Conservation (phyloP, 495 filamentous ascomycete species). For the Neurospora tetrasperma region DNA sequence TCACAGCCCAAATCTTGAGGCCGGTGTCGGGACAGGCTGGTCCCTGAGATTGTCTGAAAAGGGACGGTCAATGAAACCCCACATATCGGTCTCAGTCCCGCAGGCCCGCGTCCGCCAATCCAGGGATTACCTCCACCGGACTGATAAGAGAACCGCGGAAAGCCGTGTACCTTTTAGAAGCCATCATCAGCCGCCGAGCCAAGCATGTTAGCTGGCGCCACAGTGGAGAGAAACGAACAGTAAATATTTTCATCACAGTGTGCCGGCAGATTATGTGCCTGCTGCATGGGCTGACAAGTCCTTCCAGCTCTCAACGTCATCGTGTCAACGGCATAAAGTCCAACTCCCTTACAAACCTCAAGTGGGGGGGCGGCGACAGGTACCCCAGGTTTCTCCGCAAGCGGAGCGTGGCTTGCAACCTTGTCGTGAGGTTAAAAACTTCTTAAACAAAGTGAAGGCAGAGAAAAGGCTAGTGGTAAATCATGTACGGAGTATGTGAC, state of each 20-base stretch:
- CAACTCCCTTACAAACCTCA: background rate
- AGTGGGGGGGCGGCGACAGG: background rate
- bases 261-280: background rate
- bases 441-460: background rate
- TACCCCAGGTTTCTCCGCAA: background rate
- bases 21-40: constrained; percentile 17
- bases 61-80: constrained; percentile 2
- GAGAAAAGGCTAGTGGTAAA: background rate
- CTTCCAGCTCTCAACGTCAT: background rate
- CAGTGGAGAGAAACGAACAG: background rate
- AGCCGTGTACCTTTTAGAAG: background rate
- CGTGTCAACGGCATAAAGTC: background rate
- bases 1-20: constrained; percentile 3
- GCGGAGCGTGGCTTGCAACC: background rate
- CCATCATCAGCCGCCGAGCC: background rate
- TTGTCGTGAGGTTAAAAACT: background rate
- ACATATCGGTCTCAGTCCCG: constrained; percentile 2
- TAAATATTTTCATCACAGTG: background rate
- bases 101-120: background rate
- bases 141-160: constrained; percentile 19
- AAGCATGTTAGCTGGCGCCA: background rate
- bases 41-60: constrained; percentile 11
- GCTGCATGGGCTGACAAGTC: background rate
- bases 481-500: background rate
- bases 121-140: constrained; percentile 22